These are phyloP conservation scores for Exobasidium rhododendri DNA, from an alignment of 1,284 basidiomycete genomes.

Conservation along the genomic window DNA sequence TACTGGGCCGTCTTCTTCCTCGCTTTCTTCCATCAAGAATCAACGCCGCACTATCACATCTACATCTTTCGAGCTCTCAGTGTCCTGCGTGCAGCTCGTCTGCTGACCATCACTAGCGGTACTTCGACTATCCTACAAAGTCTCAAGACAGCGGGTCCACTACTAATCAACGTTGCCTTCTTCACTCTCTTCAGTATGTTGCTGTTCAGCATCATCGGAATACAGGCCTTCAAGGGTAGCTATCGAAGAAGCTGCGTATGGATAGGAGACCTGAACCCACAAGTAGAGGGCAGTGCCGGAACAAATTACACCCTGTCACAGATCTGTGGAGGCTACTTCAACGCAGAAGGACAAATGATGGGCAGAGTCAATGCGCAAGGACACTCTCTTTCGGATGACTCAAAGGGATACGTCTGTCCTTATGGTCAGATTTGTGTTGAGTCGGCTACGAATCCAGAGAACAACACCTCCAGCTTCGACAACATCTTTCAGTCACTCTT, in stretches of 20 bases:
- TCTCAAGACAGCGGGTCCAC: constrained; percentile 81
- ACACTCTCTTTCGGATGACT: constrained; percentile 15
- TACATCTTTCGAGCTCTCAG: constrained; percentile 86
- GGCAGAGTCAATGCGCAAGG: constrained; percentile 26
- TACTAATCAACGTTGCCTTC: constrained; percentile 81
- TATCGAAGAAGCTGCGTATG: constrained; percentile 51
- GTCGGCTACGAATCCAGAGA: constrained; percentile 64
- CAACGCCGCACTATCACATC: constrained; percentile 66
- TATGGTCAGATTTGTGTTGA: constrained; percentile 53
- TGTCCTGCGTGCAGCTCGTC: constrained; percentile 75
- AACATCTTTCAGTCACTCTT: constrained; percentile 78
- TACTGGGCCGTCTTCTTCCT: constrained; percentile 77
- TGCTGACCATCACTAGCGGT: constrained; percentile 84
- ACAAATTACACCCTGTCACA: constrained; percentile 40
- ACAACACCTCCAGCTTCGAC: constrained; percentile 78
- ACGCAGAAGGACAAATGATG: constrained; percentile 15
- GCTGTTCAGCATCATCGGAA: constrained; percentile 66
- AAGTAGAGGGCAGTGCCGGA: constrained; percentile 27
- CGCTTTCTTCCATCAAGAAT: constrained; percentile 67
- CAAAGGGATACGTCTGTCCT: constrained; percentile 54
- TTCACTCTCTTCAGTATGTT: constrained; percentile 87
- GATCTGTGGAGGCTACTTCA: constrained; percentile 47
- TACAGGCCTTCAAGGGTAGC: constrained; percentile 52
- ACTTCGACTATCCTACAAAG: constrained; percentile 92
- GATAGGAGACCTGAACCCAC: constrained; percentile 29